A percentile compares a stretch with the other conserved stretches of the same genome.
Conservation (phyloP, 257 asterid genomes). For the Knoxia roxburghii region DNA sequence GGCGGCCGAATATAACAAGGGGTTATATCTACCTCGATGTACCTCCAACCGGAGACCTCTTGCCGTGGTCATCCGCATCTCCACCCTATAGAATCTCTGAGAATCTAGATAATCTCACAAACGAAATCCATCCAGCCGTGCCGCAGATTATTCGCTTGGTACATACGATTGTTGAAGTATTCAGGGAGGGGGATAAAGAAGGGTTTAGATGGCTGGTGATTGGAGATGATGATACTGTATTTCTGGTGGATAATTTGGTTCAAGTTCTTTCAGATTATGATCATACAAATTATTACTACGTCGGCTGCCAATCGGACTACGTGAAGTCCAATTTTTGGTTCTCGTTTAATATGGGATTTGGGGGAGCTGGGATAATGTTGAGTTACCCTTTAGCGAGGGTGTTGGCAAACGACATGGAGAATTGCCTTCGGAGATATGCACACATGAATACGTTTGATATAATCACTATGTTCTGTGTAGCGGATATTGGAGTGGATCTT, state of each 20-base stretch:
- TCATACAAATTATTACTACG: constrained; percentile 28
- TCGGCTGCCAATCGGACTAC: constrained; percentile 44
- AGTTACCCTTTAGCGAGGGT: constrained; percentile 44
- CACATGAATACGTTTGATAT: constrained; percentile 33
- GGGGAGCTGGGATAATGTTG: constrained; percentile 42
- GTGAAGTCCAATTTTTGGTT: constrained; percentile 27
- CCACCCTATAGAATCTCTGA: constrained; percentile 31
- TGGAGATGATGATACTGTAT: constrained; percentile 46
- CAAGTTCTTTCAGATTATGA: constrained; percentile 37
- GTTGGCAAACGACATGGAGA: constrained; percentile 29
- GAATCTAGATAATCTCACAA: constrained; percentile 13
- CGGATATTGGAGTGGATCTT: constrained; percentile 41
- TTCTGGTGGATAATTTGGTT: constrained; percentile 38
- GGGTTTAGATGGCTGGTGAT: constrained; percentile 41
- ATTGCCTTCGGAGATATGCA: constrained; percentile 36
- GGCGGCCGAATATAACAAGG: constrained; percentile 40
- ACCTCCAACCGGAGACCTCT: constrained; percentile 12
- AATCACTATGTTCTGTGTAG: constrained; percentile 35
- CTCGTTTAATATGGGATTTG: constrained; percentile 46
- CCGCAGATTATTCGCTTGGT: constrained; percentile 31
- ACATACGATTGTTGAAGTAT: constrained; percentile 27
- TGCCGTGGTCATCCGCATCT: constrained; percentile 32
- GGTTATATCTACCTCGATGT: constrained; percentile 37
- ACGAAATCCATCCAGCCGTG: constrained; percentile 24
- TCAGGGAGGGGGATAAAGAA: constrained; percentile 15